Evolutionary conservation across 2,329 filamentous ascomycete genomes (phyloP).

Genomic region (Cadophora malorum): DNA sequence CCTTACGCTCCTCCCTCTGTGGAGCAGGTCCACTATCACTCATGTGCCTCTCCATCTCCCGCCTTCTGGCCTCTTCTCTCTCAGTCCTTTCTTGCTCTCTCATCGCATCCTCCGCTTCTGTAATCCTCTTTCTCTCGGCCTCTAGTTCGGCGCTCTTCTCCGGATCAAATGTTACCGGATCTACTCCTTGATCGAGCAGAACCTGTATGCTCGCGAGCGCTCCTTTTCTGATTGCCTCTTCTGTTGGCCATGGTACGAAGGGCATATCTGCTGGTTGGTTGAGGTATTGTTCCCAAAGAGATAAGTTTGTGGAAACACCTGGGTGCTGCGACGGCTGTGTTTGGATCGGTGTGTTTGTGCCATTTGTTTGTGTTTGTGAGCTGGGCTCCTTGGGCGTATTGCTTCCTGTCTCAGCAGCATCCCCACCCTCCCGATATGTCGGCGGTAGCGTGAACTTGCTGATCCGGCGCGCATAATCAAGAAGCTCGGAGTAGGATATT

Average conservation of each 20-base stretch:
- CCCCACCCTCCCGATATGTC: constrained; percentile 36
- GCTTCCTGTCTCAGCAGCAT: constrained; percentile 24
- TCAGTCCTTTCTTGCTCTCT: constrained; percentile 42
- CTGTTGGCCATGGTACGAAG: constrained; percentile 81
- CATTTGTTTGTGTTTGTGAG: constrained; percentile 41
- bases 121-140: constrained; percentile 41
- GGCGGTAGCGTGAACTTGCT: constrained; percentile 77
- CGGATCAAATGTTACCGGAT: constrained; percentile 70
- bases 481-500: constrained; percentile 74
- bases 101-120: constrained; percentile 43
- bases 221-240: constrained; percentile 69
- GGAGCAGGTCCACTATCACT: constrained; percentile 33
- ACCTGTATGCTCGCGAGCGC: constrained; percentile 69
- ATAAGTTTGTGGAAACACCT: constrained; percentile 39
- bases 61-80: constrained; percentile 43
- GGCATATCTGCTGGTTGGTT: constrained; percentile 61
- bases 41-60: constrained; percentile 41
- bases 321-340: constrained; percentile 32
- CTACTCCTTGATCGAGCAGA: constrained; percentile 65
- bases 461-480: constrained; percentile 80
- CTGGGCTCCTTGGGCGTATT: constrained; percentile 35
- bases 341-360: constrained; percentile 38
- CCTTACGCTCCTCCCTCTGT: constrained; percentile 47
- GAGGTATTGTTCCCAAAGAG: constrained; percentile 48
- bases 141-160: constrained; percentile 48